phyloP scores from a whole-genome alignment of 2,329 filamentous ascomycete genomes.

The Phyllosticta capitalensis region DNA sequence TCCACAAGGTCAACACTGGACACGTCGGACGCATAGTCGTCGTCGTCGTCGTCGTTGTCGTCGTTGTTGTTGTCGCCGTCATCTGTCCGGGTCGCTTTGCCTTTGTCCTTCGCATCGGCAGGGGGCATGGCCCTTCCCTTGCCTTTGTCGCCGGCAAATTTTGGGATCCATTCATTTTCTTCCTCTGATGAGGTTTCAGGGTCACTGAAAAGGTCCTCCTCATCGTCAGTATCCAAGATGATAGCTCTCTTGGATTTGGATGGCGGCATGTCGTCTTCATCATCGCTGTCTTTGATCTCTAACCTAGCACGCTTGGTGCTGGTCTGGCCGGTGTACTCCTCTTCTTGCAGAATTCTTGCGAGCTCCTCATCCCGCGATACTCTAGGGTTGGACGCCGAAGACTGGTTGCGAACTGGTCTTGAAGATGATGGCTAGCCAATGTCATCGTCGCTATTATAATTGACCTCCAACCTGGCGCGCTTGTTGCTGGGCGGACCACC shows the following conservation, averaged over 20 bases:
- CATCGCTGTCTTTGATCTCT: constrained; percentile 3
- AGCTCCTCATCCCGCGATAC: constrained; percentile 41
- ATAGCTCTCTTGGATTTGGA: constrained; percentile 23
- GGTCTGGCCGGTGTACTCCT: constrained; percentile 36
- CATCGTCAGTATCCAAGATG: constrained; percentile 10
- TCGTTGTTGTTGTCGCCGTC: too few species aligned
- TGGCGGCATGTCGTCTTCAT: constrained; percentile 13
- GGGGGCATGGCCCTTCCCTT: constrained; percentile 7
- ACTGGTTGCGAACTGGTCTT: too few species aligned
- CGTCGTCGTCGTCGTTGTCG: too few species aligned
- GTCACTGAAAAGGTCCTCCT: neutral
- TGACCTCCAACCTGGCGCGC: too few species aligned
- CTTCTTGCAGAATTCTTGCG: constrained; percentile 48
- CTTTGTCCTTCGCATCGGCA: constrained; percentile 15
- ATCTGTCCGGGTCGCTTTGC: too few species aligned
- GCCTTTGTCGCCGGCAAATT: constrained; percentile 4
- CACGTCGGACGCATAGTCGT: too few species aligned
- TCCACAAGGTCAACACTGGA: too few species aligned
- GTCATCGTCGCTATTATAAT: too few species aligned
- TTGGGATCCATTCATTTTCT: constrained; percentile 4
- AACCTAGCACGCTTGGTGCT: constrained; percentile 29
- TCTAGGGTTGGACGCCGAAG: too few species aligned
- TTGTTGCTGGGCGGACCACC: too few species aligned
- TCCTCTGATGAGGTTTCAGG: neutral
- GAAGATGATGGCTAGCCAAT: too few species aligned